Percentiles rank a stretch among this genome's conserved stretches.
Evolutionary conservation across 2,329 filamentous ascomycete species (phyloP).

Genomic region (Simplicillium aogashimaense): DNA sequence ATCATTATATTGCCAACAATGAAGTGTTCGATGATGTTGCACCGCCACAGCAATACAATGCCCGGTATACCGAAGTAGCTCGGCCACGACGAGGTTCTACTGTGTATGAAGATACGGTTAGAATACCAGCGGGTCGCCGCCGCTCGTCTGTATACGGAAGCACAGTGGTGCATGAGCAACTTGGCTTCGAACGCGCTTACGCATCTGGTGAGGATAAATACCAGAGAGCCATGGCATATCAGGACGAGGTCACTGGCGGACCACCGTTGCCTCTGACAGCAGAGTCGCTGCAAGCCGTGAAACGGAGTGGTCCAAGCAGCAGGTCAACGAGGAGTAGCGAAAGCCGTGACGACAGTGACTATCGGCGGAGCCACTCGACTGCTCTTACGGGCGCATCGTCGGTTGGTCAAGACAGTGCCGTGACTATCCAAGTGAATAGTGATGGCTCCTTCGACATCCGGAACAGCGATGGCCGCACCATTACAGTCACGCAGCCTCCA

Average conservation of each 20-base stretch:
- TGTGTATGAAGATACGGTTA: constrained; percentile 27
- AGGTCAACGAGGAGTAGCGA: constrained; percentile 47
- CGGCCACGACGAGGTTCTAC: constrained; percentile 23
- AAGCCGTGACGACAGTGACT: constrained; percentile 56
- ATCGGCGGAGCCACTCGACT: constrained; percentile 50
- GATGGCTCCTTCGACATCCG: constrained; percentile 28
- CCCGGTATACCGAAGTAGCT: constrained; percentile 19
- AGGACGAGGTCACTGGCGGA: constrained; percentile 29
- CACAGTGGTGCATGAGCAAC: too few relatives aligned
- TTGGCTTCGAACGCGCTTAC: constrained; percentile 22
- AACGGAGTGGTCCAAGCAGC: constrained; percentile 37
- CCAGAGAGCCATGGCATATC: constrained; percentile 19
- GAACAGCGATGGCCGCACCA: constrained; percentile 46
- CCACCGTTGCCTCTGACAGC: constrained; percentile 45
- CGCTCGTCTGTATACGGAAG: not conserved
- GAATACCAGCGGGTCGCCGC: constrained; percentile 25
- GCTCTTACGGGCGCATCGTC: constrained; percentile 44
- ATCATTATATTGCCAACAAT: constrained; percentile 24
- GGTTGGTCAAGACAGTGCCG: constrained; percentile 42
- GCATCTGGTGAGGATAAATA: constrained; percentile 23
- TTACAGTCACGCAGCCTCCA: constrained; percentile 37
- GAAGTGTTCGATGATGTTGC: constrained; percentile 29
- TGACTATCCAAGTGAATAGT: constrained; percentile 51
- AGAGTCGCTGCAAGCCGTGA: constrained; percentile 42
- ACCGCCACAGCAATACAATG: constrained; percentile 21